Evolutionary conservation across 108 stramenopile species (phyloP), one percentile per base, ranked within the genome.

Genomic region (Fragilaria radians): DNA sequence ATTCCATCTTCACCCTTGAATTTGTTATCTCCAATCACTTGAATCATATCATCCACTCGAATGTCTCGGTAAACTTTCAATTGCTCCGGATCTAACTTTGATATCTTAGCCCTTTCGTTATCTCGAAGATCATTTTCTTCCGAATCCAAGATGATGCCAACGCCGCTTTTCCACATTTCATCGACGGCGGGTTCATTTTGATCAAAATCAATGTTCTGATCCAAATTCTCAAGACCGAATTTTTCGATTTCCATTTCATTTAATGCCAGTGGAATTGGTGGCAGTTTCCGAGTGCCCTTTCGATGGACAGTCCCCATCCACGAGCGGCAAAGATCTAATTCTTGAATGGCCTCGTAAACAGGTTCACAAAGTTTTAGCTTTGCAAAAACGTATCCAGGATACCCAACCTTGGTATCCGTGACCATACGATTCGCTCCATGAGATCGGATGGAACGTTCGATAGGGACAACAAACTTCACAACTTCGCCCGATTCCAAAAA

Each of bases 281-380:
- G 89, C 24, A 91, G 63, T 57, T 86, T 91, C 60, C 73, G 78
- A 51, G 85, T 61, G 26, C 89, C 86, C 76, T 74, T 79, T 2
- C 76, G 63, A 55, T 88, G 83, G 23, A 91, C 74, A 18, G 89
- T 91, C 23, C 89, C 89, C 86, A 91, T 88, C 86, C 86, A 91
- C 52, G 82, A 84, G 21, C 89, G 72, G 26, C 77, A 77, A 52
- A 85, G 59, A 57, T 85, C 85, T 55, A 91, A 55, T 24, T 66
- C 66, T 68, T 86, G 85, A 60, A 92, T 69, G 11, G 81, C 68
- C 33, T 85, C 83, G 49, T 87, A 88, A 2, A 77, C 80, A 46
- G 83, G 80, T 29, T 65, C 66, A 29, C 70, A 72, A 14, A 86
- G 49, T 26, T 82, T 68, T 14, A 92, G 72, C 59, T 87, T 92